Percentiles rank a stretch among this genome's conserved stretches.
Evolutionary conservation across 345 rosid species (phyloP).

Genomic region (Citrus cavaleriei): DNA sequence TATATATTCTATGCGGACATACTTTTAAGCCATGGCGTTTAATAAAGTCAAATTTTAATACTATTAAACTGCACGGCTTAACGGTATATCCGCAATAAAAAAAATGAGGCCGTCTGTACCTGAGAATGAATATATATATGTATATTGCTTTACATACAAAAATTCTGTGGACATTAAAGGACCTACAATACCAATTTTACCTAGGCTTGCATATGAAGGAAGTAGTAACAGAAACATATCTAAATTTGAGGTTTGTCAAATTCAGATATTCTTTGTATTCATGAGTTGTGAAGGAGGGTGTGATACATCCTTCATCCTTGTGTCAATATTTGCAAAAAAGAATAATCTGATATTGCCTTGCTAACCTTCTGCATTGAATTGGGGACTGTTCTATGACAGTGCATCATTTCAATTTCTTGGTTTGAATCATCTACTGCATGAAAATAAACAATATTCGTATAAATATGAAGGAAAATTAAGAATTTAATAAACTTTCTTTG

Average conservation of each 20-base stretch:
- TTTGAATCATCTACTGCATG: not conserved
- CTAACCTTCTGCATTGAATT: not conserved
- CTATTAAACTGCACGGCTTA: too few species aligned
- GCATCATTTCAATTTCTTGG: not conserved
- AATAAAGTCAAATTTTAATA: too few species aligned
- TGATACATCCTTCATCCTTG: not conserved
- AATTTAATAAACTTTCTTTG: not conserved
- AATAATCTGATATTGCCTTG: not conserved
- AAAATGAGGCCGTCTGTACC: accelerated
- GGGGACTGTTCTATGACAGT: not conserved
- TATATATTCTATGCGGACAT: too few species aligned
- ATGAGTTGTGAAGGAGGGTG: not conserved
- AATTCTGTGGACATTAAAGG: slow-evolving; percentile 80
- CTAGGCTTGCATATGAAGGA: slow-evolving; percentile 86
- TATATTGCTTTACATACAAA: slow-evolving; percentile 21
- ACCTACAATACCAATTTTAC: slow-evolving; percentile 59
- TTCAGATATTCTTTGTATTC: not conserved
- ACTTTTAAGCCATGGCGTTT: accelerated
- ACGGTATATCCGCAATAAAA: too few species aligned
- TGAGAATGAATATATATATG: too few species aligned
- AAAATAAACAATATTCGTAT: not conserved
- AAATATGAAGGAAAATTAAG: not conserved
- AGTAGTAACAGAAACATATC: slow-evolving; percentile 73
- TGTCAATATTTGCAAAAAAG: not conserved
- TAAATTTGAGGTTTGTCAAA: slow-evolving; percentile 52